Percentiles rank a stretch among this genome's conserved stretches.
Conservation (phyloP, 2,329 filamentous ascomycete genomes). For the Neofusicoccum sp. region DNA sequence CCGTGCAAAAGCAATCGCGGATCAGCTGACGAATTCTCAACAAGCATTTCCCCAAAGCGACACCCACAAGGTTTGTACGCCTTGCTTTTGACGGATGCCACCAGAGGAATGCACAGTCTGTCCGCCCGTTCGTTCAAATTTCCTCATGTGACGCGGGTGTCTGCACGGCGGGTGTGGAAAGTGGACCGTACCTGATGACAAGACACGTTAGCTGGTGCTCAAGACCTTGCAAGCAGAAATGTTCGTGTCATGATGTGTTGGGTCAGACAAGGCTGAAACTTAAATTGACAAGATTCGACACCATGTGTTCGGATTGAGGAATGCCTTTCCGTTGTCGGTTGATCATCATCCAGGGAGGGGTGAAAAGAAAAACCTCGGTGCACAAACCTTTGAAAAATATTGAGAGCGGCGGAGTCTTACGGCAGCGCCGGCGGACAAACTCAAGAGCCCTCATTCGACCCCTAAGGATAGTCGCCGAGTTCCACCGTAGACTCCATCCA, state of each 20-base stretch:
- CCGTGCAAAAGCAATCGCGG: slow-evolving; percentile 17
- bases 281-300: slow-evolving; percentile 61
- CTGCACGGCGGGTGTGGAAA: not conserved
- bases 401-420: not conserved
- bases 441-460: not conserved
- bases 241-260: slow-evolving; percentile 20
- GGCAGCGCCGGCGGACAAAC: not conserved
- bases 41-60: slow-evolving; percentile 56
- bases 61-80: slow-evolving; percentile 65
- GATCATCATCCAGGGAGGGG: slow-evolving; percentile 55
- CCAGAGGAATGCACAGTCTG: slow-evolving; percentile 57
- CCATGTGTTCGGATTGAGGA: slow-evolving; percentile 64
- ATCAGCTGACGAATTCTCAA: slow-evolving; percentile 70
- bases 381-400: slow-evolving; percentile 45
- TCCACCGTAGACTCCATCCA: too few species aligned
- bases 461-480: too few species aligned
- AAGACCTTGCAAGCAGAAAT: not conserved
- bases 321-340: slow-evolving; percentile 65
- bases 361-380: slow-evolving; percentile 16
- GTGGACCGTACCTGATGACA: slow-evolving; percentile 14
- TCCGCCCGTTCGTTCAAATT: slow-evolving; percentile 68
- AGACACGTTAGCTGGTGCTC: slow-evolving; percentile 3
- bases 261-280: slow-evolving; percentile 72
- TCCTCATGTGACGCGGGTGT: slow-evolving; percentile 53
- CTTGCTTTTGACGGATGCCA: slow-evolving; percentile 53